Percentiles rank a stretch among this genome's conserved stretches.
Conservation (phyloP, 1,139 yeast genomes). For the Meyerozyma guilliermondii region DNA sequence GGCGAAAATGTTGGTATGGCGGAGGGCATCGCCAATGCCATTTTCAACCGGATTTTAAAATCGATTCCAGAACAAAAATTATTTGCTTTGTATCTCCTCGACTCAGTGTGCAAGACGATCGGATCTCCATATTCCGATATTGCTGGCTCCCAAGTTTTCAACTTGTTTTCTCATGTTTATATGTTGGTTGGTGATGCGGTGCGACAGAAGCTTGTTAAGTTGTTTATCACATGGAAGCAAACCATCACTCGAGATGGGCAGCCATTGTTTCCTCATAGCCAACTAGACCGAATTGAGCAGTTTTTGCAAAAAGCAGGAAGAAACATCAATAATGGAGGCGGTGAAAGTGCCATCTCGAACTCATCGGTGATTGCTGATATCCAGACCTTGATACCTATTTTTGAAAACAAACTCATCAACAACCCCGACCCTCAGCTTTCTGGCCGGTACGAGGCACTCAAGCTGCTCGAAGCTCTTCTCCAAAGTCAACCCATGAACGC, state of each 20-base stretch:
- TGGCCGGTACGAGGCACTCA: constrained; percentile 39
- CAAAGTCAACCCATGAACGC: constrained; percentile 33
- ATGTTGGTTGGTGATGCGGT: constrained; percentile 71
- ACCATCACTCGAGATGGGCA: constrained; percentile 49
- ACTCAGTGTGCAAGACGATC: constrained; percentile 88
- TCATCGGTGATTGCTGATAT: constrained; percentile 37
- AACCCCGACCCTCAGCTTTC: constrained; percentile 29
- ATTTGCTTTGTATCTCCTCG: constrained; percentile 76
- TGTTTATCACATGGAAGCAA: constrained; percentile 83
- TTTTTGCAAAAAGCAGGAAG: constrained; percentile 51
- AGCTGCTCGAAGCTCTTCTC: constrained; percentile 37
- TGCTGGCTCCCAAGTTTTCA: constrained; percentile 63
- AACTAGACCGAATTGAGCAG: constrained; percentile 66
- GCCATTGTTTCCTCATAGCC: constrained; percentile 70
- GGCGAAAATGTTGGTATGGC: constrained; percentile 78
- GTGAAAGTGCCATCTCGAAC: constrained; percentile 15
- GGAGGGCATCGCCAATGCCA: constrained; percentile 67
- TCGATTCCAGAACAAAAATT: constrained; percentile 75
- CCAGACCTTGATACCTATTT: constrained; percentile 35
- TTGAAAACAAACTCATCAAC: constrained; percentile 26
- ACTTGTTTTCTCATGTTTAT: constrained; percentile 71
- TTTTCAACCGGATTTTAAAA: constrained; percentile 53
- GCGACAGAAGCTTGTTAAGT: constrained; percentile 65
- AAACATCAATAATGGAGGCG: background rate
- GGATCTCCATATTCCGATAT: constrained; percentile 83